These are phyloP conservation scores for Polytrichum formosum DNA, from an alignment of 225 moss, liverwort and hornwort genomes.

Conservation along the genomic window DNA sequence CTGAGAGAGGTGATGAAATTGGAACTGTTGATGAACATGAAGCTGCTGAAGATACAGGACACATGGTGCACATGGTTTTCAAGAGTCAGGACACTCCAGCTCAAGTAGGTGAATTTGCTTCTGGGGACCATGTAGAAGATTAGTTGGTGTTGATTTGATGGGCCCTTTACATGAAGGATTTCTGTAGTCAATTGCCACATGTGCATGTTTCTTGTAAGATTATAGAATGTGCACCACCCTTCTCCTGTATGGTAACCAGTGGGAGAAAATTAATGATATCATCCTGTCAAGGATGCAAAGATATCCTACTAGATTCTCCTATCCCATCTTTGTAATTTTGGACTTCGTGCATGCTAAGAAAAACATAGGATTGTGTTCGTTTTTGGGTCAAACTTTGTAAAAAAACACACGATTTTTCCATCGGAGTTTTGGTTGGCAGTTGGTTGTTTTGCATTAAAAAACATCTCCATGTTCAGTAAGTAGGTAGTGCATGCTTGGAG, in stretches of 20 bases:
- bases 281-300: neutral
- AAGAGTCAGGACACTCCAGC: conserved; percentile 13
- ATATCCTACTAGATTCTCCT: too few relatives aligned
- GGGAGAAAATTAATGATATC: neutral
- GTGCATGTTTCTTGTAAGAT: neutral
- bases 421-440: too few relatives aligned
- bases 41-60: conserved; percentile 19
- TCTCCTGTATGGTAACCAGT: neutral
- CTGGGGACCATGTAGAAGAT: conserved; percentile 1
- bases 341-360: too few relatives aligned
- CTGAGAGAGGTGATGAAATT: conserved; percentile 3
- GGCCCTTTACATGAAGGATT: neutral
- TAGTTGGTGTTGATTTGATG: conserved; percentile 6
- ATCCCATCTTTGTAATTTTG: too few relatives aligned
- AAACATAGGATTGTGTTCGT: too few relatives aligned
- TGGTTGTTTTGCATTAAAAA: too few relatives aligned
- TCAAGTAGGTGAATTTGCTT: conserved; percentile 9
- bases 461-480: too few relatives aligned
- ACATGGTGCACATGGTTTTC: conserved; percentile 8
- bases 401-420: too few relatives aligned
- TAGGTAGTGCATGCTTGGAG: too few relatives aligned
- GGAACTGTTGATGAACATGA: conserved; percentile 16
- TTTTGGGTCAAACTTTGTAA: too few relatives aligned
- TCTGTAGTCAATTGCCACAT: neutral
- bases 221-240: neutral